phyloP scores from a whole-genome alignment of 345 rosid species.

The Dimocarpus longan region DNA sequence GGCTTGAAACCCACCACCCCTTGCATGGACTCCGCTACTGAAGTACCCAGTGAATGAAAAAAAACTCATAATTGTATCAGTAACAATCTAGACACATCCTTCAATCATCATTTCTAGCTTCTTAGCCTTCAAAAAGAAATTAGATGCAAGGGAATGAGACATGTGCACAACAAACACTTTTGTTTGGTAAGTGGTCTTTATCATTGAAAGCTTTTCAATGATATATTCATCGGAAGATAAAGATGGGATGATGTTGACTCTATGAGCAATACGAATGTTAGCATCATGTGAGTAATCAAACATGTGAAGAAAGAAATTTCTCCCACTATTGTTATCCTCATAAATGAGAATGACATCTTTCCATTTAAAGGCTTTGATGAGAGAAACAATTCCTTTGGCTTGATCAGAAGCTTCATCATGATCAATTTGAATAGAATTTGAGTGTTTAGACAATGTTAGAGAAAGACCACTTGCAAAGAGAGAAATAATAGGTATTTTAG shows the following conservation, averaged over 20 bases:
- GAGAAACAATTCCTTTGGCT: slow-evolving; percentile 26
- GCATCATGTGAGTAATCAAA: not conserved
- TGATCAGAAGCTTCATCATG: slow-evolving; percentile 26
- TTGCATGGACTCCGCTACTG: slow-evolving; percentile 30
- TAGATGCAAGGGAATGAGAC: slow-evolving; percentile 24
- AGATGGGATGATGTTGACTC: not conserved
- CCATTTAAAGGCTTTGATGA: slow-evolving; percentile 32
- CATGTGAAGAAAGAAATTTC: slow-evolving; percentile 15
- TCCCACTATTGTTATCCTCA: slow-evolving; percentile 34
- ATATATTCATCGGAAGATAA: slow-evolving; percentile 5
- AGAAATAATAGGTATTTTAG: slow-evolving; percentile 27
- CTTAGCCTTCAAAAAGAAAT: slow-evolving; percentile 23
- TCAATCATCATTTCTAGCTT: slow-evolving; percentile 29
- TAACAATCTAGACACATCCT: slow-evolving; percentile 44
- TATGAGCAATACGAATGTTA: slow-evolving; percentile 6
- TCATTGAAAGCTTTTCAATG: slow-evolving; percentile 15
- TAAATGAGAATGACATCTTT: slow-evolving; percentile 27
- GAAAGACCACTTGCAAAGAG: not conserved
- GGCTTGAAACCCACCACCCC: slow-evolving; percentile 44
- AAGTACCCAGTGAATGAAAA: not conserved
- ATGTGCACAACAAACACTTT: slow-evolving; percentile 29
- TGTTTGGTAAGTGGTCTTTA: slow-evolving; percentile 9
- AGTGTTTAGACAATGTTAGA: slow-evolving; percentile 13
- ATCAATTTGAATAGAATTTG: slow-evolving; percentile 27
- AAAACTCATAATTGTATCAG: slow-evolving; percentile 19